A percentile compares a stretch with the other conserved stretches of the same genome.
Evolutionary conservation across 129 eudicot genomes (phyloP).

Genomic region (Tanacetum coccineum): DNA sequence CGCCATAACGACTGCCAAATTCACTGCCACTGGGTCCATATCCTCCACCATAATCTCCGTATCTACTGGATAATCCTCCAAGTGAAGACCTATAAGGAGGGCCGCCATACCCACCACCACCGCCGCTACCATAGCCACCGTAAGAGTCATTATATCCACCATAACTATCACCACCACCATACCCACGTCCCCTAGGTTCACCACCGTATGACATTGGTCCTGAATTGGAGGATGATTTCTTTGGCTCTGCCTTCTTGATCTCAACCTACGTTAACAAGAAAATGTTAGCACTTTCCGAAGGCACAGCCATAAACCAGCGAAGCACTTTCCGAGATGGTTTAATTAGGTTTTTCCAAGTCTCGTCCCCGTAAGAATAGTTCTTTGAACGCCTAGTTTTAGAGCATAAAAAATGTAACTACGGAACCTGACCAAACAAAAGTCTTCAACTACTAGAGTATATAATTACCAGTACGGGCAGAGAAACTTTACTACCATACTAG

Average conservation of each 20-base stretch:
- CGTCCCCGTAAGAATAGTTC: too few relatives aligned
- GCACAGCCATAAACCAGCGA: too few relatives aligned
- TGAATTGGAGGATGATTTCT: conserved; percentile 85
- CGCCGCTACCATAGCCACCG: conserved; percentile 22
- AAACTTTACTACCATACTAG: too few relatives aligned
- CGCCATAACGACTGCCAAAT: conserved; percentile 57
- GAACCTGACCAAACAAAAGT: too few relatives aligned
- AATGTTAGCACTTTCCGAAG: too few relatives aligned
- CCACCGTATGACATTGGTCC: conserved; percentile 77
- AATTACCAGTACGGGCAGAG: too few relatives aligned
- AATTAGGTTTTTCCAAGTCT: background rate
- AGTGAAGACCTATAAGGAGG: conserved; percentile 67
- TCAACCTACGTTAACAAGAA: conserved; percentile 76
- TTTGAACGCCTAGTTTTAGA: too few relatives aligned
- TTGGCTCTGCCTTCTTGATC: conserved; percentile 98
- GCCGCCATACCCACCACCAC: conserved; percentile 40
- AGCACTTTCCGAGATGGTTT: background rate
- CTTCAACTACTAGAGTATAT: too few relatives aligned
- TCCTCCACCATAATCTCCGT: conserved; percentile 65
- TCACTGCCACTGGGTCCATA: conserved; percentile 49
- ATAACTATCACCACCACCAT: conserved; percentile 55
- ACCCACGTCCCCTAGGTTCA: conserved; percentile 76
- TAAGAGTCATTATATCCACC: conserved; percentile 44
- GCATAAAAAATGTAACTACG: too few relatives aligned
- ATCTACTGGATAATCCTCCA: conserved; percentile 44